Evolutionary conservation across 1,284 basidiomycete species (phyloP).

Genomic region (Cerrena zonata): DNA sequence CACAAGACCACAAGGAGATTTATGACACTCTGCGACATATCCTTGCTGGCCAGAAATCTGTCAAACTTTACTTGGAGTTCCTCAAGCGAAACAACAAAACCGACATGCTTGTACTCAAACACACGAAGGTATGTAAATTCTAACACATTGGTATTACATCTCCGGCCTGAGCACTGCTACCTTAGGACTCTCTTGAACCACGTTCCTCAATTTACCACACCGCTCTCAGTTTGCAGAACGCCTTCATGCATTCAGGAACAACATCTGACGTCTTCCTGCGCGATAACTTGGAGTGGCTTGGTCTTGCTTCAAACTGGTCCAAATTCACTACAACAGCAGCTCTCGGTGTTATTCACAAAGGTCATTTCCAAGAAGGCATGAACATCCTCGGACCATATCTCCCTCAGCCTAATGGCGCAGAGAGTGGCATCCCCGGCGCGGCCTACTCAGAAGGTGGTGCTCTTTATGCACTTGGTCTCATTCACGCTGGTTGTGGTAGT

Average conservation of each 20-base stretch:
- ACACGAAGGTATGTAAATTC: slow-evolving; percentile 64
- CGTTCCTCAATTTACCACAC: slow-evolving; percentile 95
- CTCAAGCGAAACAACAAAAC: slow-evolving; percentile 89
- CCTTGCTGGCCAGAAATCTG: slow-evolving; percentile 81
- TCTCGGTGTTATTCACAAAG: slow-evolving; percentile 93
- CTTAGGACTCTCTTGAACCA: slow-evolving; percentile 84
- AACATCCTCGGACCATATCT: slow-evolving; percentile 91
- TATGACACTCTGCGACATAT: slow-evolving; percentile 77
- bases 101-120: slow-evolving; percentile 85
- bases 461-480: slow-evolving; percentile 88
- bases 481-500: slow-evolving; percentile 83
- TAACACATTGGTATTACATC: slow-evolving; percentile 6
- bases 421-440: slow-evolving; percentile 66
- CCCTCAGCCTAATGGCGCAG: slow-evolving; percentile 62
- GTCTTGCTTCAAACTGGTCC: slow-evolving; percentile 90
- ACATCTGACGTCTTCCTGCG: slow-evolving; percentile 88
- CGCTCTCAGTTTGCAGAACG: slow-evolving; percentile 89
- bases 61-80: slow-evolving; percentile 90
- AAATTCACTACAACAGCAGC: slow-evolving; percentile 95
- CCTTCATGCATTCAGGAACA: slow-evolving; percentile 93
- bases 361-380: slow-evolving; percentile 88
- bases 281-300: slow-evolving; percentile 93
- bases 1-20: slow-evolving; percentile 51
- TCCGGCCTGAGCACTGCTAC: slow-evolving; percentile 3
- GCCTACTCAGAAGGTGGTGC: slow-evolving; percentile 91